Percentiles rank a stretch among this genome's conserved stretches.
These are phyloP conservation scores for Talaromyces liani DNA, from an alignment of 495 filamentous ascomycete species.

Conservation along the genomic window DNA sequence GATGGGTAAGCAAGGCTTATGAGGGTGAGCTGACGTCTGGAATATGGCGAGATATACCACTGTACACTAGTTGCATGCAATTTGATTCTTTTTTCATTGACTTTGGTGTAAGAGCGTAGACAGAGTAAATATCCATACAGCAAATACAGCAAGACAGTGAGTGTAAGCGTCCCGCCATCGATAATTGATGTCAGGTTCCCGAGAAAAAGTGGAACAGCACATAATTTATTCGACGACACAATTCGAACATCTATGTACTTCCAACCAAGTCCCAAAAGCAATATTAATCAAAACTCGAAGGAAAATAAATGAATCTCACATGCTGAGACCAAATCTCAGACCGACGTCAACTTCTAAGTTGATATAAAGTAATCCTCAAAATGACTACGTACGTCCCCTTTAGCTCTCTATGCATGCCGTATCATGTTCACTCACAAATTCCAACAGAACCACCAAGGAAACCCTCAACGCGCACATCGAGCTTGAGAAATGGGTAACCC, in stretches of 20 bases:
- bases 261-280: background rate
- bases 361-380: too few relatives aligned
- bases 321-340: background rate
- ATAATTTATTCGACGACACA: background rate
- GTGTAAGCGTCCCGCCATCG: background rate
- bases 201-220: background rate
- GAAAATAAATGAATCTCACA: background rate
- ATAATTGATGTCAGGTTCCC: background rate
- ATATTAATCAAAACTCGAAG: background rate
- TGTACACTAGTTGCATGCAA: constrained; percentile 11
- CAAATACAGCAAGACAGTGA: background rate
- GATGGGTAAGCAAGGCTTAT: background rate
- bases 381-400: too few relatives aligned
- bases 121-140: background rate
- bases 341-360: too few relatives aligned
- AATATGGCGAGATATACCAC: constrained; percentile 9
- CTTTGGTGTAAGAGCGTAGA: background rate
- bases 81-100: constrained; percentile 3
- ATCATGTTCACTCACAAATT: background rate
- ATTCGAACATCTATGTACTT: background rate
- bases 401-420: too few relatives aligned
- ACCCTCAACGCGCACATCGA: constrained; percentile 21
- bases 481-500: constrained; percentile 35
- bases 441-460: constrained; percentile 10
- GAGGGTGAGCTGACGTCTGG: background rate